Evolutionary conservation across 2,329 filamentous ascomycete species (phyloP).

Genomic region (Daldinia sp.): DNA sequence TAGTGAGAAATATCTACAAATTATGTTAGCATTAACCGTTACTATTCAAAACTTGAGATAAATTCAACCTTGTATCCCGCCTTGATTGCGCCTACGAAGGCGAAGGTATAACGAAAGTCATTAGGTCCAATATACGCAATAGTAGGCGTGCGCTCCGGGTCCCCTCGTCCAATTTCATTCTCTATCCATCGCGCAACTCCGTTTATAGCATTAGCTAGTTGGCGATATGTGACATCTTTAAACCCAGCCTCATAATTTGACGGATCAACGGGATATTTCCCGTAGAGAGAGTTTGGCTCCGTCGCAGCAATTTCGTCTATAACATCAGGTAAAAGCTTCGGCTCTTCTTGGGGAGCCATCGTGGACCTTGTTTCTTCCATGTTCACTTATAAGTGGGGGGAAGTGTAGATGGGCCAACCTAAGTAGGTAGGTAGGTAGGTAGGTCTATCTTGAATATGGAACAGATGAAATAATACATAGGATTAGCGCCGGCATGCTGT

Average conservation of each 20-base stretch:
- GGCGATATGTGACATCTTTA: conserved; percentile 13
- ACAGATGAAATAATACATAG: not conserved
- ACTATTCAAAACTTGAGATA: not conserved
- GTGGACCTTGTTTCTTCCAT: not conserved
- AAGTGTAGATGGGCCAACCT: not conserved
- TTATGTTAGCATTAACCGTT: not conserved
- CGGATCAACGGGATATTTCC: conserved; percentile 19
- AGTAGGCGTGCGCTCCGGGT: conserved; percentile 38
- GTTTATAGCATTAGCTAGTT: conserved; percentile 23
- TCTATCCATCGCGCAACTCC: conserved; percentile 26
- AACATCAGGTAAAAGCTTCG: conserved; percentile 11
- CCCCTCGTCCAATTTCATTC: conserved; percentile 14
- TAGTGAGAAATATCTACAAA: conserved; percentile 40
- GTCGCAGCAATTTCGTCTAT: conserved; percentile 21
- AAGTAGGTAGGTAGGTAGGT: not conserved
- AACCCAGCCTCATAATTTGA: conserved; percentile 18
- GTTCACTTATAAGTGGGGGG: not conserved
- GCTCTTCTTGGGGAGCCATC: conserved; percentile 1
- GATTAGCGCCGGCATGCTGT: not conserved
- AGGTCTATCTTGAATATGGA: not conserved
- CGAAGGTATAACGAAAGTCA: conserved; percentile 51
- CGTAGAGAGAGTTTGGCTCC: conserved; percentile 21
- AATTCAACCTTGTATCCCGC: conserved; percentile 50
- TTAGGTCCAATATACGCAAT: conserved; percentile 48
- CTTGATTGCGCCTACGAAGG: conserved; percentile 53